Base-by-base conservation (phyloP, 305 asterid genomes). In the Fraxinus nigra region DNA sequence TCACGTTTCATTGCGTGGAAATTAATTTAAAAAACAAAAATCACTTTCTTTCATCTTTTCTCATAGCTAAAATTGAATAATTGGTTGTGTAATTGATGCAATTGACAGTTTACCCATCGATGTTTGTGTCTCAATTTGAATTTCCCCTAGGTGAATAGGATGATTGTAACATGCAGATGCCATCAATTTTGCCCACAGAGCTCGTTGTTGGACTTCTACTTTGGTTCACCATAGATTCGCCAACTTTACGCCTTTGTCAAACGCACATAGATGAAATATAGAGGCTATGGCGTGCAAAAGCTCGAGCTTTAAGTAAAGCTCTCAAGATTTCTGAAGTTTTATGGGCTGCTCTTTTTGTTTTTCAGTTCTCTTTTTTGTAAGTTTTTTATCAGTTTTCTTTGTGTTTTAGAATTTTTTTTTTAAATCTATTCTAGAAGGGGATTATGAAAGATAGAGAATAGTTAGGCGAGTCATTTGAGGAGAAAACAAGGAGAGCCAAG, bases 361-460 rank as follows among this genome's bases (percentile, higher is more conserved):
- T 73, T 34, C 61, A 78, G 76, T 63, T 72, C 78, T 56, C 78
- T 76, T 18, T 28, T 20, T 59, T 24, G 87, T 86, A 83, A 83
- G 90, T 84, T 84, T 43, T 69, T 74, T 81, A 69, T 37, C 75
- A 1, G 35, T 82, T 72, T 70, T 43, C 32, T 30, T 65, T 73
- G 78, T 9, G 78, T 16, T 20, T 79, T 43, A 74, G 75, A 20
- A 34, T 80, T 82, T 43, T 38, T 84, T 30, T 2, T 30, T 30
- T n/a, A n/a, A n/a, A 20, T 43, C 26, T 38, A 14, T 65, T 38
- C 13, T 75, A 72, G 86, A 34, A 78, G 87, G 38, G 51, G 84
- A 88, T 88, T 92, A 87, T 87, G 93, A 91, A 89, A 84, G 93
- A 91, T 82, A 86, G 87, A 80, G 88, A 86, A 75, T 84, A 82